These are phyloP conservation scores for Thermomyces lanuginosus DNA, from an alignment of 2,329 filamentous ascomycete species.

Conservation along the genomic window DNA sequence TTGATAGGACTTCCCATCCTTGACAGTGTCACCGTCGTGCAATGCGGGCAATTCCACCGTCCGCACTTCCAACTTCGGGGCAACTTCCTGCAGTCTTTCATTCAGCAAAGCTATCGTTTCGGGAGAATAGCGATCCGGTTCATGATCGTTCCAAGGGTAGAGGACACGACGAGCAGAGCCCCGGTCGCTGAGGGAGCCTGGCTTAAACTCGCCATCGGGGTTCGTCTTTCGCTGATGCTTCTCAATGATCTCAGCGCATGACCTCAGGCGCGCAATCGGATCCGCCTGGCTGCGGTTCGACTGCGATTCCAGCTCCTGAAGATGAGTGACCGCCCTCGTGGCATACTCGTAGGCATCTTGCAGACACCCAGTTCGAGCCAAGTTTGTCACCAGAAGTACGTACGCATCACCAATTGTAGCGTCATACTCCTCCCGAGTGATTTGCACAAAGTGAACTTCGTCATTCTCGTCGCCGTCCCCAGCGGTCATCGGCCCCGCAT, in stretches of 20 bases:
- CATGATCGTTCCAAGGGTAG: constrained; percentile 47
- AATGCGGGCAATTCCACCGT: constrained; percentile 62
- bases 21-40: constrained; percentile 20
- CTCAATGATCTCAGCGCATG: background rate
- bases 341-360: constrained; percentile 27
- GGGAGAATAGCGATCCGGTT: constrained; percentile 40
- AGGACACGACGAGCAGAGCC: constrained; percentile 36
- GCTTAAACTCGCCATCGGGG: constrained; percentile 11
- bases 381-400: constrained; percentile 19
- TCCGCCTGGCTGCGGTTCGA: no score
- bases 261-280: no score
- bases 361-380: constrained; percentile 24
- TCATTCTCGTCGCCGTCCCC: constrained; percentile 27
- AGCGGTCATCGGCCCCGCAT: constrained; percentile 1
- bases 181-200: constrained; percentile 18
- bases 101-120: constrained; percentile 54
- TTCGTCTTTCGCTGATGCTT: background rate
- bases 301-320: background rate
- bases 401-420: constrained; percentile 21
- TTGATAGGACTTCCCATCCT: constrained; percentile 35
- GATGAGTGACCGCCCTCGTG: constrained; percentile 13
- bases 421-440: constrained; percentile 20
- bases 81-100: constrained; percentile 46
- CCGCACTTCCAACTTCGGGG: constrained; percentile 66
- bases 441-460: constrained; percentile 20